Percentiles rank a stretch among this genome's conserved stretches.
Evolutionary conservation across 2,329 filamentous ascomycete species (phyloP).

Genomic region (Diplodia sapinea): DNA sequence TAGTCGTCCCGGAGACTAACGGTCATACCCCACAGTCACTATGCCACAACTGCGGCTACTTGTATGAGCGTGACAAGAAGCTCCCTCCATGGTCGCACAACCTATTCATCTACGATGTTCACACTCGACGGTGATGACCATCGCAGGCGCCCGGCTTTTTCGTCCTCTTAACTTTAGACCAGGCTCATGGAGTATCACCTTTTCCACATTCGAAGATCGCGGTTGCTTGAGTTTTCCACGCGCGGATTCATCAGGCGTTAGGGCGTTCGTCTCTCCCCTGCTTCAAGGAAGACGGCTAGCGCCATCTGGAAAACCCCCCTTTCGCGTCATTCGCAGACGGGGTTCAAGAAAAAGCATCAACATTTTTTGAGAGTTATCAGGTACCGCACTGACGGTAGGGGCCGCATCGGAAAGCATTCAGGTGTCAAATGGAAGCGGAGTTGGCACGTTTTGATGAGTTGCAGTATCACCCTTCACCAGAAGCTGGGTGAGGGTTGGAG

Average conservation of each 20-base stretch:
- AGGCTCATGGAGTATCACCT: conserved; percentile 25
- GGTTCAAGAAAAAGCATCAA: background rate
- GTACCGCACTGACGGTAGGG: background rate
- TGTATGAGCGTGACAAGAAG: conserved; percentile 85
- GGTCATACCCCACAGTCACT: conserved; percentile 65
- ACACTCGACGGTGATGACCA: conserved; percentile 25
- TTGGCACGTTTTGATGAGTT: conserved; percentile 6
- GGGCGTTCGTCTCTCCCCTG: conserved; percentile 9
- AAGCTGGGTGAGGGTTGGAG: background rate
- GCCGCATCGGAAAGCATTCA: conserved; percentile 1
- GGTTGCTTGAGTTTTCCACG: background rate
- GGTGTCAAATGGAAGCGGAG: conserved; percentile 4
- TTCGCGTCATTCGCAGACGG: background rate
- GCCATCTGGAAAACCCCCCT: background rate
- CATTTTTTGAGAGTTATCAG: background rate
- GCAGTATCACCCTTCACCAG: background rate
- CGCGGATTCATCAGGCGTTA: conserved; percentile 14
- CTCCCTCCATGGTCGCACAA: conserved; percentile 78
- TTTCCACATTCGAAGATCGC: background rate
- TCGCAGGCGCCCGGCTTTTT: background rate
- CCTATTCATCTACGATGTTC: conserved; percentile 61
- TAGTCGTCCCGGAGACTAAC: background rate
- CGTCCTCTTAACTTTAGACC: conserved; percentile 15
- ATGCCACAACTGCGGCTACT: conserved; percentile 89
- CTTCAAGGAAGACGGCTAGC: background rate